Evolutionary conservation across 75 land plant species (phyloP).

Genomic region (Sequoia sempervirens): DNA sequence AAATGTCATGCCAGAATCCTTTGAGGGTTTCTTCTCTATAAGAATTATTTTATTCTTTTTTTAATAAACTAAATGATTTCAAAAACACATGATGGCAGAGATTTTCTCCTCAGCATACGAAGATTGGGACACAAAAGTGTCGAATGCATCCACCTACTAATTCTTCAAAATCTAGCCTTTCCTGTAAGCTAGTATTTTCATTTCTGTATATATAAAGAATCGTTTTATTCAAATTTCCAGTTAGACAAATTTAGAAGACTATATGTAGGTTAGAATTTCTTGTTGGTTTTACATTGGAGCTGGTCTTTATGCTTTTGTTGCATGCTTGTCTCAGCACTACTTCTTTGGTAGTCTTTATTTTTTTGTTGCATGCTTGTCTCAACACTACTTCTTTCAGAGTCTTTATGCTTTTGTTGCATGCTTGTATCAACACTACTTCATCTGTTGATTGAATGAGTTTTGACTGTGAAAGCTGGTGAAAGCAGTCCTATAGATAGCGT

Average conservation of each 20-base stretch:
- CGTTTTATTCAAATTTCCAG: neutral
- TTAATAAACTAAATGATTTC: neutral
- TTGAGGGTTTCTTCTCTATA: neutral
- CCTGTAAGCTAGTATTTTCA: conserved; percentile 46
- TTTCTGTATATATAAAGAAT: neutral
- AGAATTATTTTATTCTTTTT: neutral
- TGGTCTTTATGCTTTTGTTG: too few species aligned
- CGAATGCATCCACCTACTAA: conserved; percentile 75
- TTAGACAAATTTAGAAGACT: neutral
- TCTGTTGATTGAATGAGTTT: too few species aligned
- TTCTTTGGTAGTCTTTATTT: too few species aligned
- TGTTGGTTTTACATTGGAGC: neutral
- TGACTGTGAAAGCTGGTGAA: too few species aligned
- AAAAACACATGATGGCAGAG: conserved; percentile 32
- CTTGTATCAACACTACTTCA: too few species aligned
- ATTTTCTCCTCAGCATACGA: conserved; percentile 59
- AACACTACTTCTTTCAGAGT: too few species aligned
- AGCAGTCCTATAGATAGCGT: too few species aligned
- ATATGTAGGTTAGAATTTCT: neutral
- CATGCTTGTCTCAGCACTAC: too few species aligned
- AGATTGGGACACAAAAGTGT: conserved; percentile 84
- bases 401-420: too few species aligned
- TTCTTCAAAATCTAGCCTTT: conserved; percentile 77
- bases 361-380: too few species aligned
- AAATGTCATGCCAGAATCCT: neutral